These are phyloP conservation scores for Pseudocercospora vitis DNA, from an alignment of 2,329 filamentous ascomycete species.

Conservation along the genomic window DNA sequence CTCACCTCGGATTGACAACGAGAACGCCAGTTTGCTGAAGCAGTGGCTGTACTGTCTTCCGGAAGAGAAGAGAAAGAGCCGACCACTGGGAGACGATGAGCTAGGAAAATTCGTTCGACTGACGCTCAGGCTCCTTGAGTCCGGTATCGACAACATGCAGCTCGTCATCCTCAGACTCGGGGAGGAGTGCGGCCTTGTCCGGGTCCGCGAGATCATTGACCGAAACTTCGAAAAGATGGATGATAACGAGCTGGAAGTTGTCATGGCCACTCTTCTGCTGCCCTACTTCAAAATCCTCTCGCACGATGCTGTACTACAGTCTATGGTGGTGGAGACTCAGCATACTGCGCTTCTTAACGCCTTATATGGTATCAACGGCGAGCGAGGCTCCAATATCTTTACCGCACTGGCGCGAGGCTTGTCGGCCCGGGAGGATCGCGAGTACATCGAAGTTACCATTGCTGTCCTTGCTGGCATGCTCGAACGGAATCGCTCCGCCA, in stretches of 20 bases:
- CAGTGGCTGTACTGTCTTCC: constrained; percentile 7
- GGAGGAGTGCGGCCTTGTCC: constrained; percentile 6
- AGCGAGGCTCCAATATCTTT: constrained; percentile 12
- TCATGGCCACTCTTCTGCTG: constrained; percentile 8
- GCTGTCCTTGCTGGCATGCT: constrained; percentile 15
- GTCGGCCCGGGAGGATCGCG: background rate
- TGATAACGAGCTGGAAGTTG: background rate
- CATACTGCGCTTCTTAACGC: constrained; percentile 13
- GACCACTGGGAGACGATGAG: constrained; percentile 11
- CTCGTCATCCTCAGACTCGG: constrained; percentile 10
- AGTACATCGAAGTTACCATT: constrained; percentile 5
- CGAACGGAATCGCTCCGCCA: constrained; percentile 11
- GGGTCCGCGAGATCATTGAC: constrained; percentile 10
- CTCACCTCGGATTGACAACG: too few species aligned
- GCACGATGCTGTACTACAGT: constrained; percentile 13
- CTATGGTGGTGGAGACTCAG: constrained; percentile 7
- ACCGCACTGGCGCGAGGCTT: constrained; percentile 2
- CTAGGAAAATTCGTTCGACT: constrained; percentile 4
- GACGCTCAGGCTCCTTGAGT: constrained; percentile 10
- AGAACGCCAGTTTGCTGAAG: too few species aligned
- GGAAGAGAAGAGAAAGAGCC: constrained; percentile 4
- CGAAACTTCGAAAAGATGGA: background rate
- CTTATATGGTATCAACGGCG: constrained; percentile 14
- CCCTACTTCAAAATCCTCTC: constrained; percentile 20
- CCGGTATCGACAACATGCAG: constrained; percentile 14